Base-by-base conservation (phyloP, 1,139 yeast genomes). In the Taphrina deformans region DNA sequence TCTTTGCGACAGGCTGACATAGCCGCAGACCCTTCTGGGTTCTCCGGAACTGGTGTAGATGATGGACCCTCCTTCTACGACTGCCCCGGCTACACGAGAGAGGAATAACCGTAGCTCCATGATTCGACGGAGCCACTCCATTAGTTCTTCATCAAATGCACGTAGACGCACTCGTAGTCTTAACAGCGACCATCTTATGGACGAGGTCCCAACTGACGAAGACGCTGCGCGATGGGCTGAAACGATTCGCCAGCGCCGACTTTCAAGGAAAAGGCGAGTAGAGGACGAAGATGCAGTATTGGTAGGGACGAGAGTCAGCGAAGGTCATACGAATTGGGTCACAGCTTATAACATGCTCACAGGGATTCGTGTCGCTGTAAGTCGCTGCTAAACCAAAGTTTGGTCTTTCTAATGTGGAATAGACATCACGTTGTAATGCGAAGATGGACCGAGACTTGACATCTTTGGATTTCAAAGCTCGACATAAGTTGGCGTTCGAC, bases 311-410 rank as follows among this genome's bases (percentile, higher is more conserved):
- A 86, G 87, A 70, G 93, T 91, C 55, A 84, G 88, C 69, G 96
- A 90, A 75, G 98, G 97, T 53, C 98, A 93, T 73, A 91, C 85
- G 63, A 93, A 92, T 75, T 95, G 88, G 72, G 90, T 91, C 41
- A 86, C 93, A 80, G 99, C 98, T 0, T 95, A 93, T 75, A 91
- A 93, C 75, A 93, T 95, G 97, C 81, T 95, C 66, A 92, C 99
- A 0, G 99, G 99, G 12, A 93, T 95, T 61, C 81, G 99, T 67
- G 96, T 92, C 1, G 95, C 65, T 1, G 68, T 67, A 31, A 46
- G 62, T 5, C 5, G 35, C 9, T 6, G 9, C 18, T 16, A 41
- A 23, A 27, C 24, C n/a, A 10, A n/a, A 18, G n/a, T 1, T 18
- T 9, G 6, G 16, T 18, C 23, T n/a, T 40, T 2, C 27, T 44